Base-by-base conservation (phyloP, 2,329 filamentous ascomycete species). In the Hortaea werneckii region DNA sequence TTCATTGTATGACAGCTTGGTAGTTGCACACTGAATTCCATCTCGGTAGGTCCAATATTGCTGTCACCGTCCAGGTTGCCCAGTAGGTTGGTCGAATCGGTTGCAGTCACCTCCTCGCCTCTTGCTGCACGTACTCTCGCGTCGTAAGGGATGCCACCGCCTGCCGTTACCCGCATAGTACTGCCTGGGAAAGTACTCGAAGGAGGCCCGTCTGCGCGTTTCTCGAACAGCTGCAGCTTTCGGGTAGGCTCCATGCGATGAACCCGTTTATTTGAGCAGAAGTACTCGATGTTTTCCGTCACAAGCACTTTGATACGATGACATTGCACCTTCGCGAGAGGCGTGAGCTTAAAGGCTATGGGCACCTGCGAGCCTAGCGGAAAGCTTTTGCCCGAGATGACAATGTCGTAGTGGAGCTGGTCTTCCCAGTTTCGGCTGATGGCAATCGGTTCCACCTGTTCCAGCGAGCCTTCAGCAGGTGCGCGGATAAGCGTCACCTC, bases 371-470 rank as follows among this genome's bases (percentile, higher is more conserved):
- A 78, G 11, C 89, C 89, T 13, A 95, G 77, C 0, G 89, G 87
- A 49, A 95, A 95, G 0, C 88, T 94, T 73, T 95, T 95, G 45
- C 89, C 89, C 1, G 88, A 95, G 45, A 95, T 94, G 62, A 95
- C 83, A 55, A 95, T 95, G 58, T 95, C 89, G 67, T 95, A 95
- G 59, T 94, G 87, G 29, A 95, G 72, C 60, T 95, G 89, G 55
- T 95, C 88, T 62, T 95, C 89, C 89, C 89, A 95, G 51, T 87
- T 88, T 13, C 89, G 76, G 53, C 85, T 90, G 59, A 95, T 95
- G 8, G 88, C 90, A 57, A 95, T 95, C 2, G 89, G 89, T 61
- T 95, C 89, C 27, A 88, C 83, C 65, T 87, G 87, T 65, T 95
- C 89, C 26, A 95, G 72, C 0, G 88, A 95, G 40, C 88, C 79